phyloP scores from a whole-genome alignment of 176 grass and related monocot genomes.

The Thalia dealbata region DNA sequence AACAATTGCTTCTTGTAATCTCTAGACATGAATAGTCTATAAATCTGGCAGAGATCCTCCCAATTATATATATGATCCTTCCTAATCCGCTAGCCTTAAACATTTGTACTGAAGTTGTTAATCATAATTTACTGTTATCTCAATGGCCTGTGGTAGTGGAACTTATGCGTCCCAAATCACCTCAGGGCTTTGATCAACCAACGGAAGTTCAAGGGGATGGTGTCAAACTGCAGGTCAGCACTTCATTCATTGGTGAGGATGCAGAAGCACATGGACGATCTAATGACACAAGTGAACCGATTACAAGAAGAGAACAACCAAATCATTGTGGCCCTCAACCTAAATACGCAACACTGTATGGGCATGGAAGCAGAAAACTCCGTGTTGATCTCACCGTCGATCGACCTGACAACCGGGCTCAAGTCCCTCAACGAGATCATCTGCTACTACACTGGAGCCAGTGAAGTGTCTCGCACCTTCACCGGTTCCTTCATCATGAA shows the following conservation, averaged over 20 bases:
- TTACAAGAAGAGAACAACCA: slow-evolving; percentile 65
- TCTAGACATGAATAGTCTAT: background rate
- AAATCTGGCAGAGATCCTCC: background rate
- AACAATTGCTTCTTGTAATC: background rate
- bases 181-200: slow-evolving; percentile 54
- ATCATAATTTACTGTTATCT: background rate
- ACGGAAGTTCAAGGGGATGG: slow-evolving; percentile 70
- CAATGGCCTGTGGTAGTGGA: slow-evolving; percentile 70
- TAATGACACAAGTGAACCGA: slow-evolving; percentile 47
- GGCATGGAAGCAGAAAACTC: slow-evolving; percentile 74
- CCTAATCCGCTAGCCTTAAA: background rate
- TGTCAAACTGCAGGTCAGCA: slow-evolving; percentile 85
- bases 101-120: background rate
- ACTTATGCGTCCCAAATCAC: slow-evolving; percentile 31
- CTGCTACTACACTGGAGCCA: slow-evolving; percentile 26
- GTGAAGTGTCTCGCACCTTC: background rate
- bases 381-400: slow-evolving; percentile 57
- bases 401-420: slow-evolving; percentile 53
- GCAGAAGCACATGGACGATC: slow-evolving; percentile 84
- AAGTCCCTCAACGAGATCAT: slow-evolving; percentile 60
- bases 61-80: background rate
- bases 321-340: slow-evolving; percentile 45
- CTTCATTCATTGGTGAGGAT: slow-evolving; percentile 79
- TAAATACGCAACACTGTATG: slow-evolving; percentile 50
- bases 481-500: background rate